Evolutionary conservation across 2,329 filamentous ascomycete species (phyloP).

Genomic region (Cladosporium sp.): DNA sequence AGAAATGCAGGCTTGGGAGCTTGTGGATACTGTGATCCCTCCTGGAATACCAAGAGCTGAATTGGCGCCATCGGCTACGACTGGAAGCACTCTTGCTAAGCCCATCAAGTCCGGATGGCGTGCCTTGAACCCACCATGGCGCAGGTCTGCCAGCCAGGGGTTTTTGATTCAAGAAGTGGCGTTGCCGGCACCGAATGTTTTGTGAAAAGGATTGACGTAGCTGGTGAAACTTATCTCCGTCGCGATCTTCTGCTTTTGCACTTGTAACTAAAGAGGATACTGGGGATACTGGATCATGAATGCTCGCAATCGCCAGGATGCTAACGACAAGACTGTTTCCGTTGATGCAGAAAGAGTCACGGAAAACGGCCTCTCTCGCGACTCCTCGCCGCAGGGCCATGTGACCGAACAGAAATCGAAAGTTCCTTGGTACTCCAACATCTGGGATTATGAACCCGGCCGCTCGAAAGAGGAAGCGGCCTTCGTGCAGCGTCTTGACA

Average conservation of each 20-base stretch:
- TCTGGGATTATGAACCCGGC: constrained; percentile 27
- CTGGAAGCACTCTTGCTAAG: neutral
- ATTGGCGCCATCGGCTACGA: neutral
- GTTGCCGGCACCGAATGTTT: too few species aligned
- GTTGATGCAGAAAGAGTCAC: neutral
- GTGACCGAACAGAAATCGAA: neutral
- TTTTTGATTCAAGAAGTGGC: neutral
- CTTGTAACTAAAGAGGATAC: too few species aligned
- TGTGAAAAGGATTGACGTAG: too few species aligned
- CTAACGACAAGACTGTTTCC: neutral
- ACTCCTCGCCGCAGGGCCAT: neutral
- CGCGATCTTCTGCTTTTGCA: too few species aligned
- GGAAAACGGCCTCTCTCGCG: neutral
- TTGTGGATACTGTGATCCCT: neutral
- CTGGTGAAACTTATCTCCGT: too few species aligned
- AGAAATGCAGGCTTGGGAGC: neutral
- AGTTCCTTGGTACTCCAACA: constrained; percentile 23
- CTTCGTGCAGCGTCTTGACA: constrained; percentile 23
- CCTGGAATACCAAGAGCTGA: neutral
- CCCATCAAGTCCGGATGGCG: neutral
- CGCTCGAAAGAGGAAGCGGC: constrained; percentile 20
- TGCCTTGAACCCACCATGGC: constrained; percentile 3
- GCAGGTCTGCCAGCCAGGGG: neutral
- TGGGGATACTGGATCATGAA: too few species aligned
- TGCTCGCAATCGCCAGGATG: too few species aligned